Evolutionary conservation across 306 rosid genomes (phyloP).

Genomic region (Cucurbita argyrosperma): DNA sequence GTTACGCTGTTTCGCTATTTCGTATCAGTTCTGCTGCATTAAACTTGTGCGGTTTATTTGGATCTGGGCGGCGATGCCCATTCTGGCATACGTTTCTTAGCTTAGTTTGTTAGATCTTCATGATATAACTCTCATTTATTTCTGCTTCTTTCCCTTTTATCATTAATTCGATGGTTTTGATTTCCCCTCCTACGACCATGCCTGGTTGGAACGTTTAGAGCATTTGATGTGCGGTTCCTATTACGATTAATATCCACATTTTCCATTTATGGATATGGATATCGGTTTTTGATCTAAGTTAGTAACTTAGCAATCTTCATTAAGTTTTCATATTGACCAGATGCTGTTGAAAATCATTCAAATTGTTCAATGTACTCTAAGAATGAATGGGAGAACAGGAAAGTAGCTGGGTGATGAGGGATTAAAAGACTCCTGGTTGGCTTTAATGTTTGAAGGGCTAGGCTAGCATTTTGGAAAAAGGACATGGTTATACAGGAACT

Average conservation of each 20-base stretch:
- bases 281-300: neutral
- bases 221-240: conserved; percentile 5
- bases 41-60: neutral
- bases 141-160: neutral
- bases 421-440: neutral
- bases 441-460: neutral
- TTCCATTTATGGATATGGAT: neutral
- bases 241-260: neutral
- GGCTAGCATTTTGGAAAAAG: neutral
- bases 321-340: neutral
- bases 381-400: neutral
- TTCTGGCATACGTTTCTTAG: neutral
- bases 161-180: neutral
- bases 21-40: neutral
- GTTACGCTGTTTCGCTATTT: neutral
- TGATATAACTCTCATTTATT: neutral
- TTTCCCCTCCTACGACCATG: neutral
- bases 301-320: neutral
- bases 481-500: neutral
- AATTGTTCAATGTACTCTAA: neutral
- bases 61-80: neutral
- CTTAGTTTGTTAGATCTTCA: neutral
- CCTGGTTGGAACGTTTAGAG: neutral
- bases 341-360: neutral
- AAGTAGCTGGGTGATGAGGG: neutral